phyloP scores from a whole-genome alignment of 345 rosid species.

The Noccaea caerulescens region DNA sequence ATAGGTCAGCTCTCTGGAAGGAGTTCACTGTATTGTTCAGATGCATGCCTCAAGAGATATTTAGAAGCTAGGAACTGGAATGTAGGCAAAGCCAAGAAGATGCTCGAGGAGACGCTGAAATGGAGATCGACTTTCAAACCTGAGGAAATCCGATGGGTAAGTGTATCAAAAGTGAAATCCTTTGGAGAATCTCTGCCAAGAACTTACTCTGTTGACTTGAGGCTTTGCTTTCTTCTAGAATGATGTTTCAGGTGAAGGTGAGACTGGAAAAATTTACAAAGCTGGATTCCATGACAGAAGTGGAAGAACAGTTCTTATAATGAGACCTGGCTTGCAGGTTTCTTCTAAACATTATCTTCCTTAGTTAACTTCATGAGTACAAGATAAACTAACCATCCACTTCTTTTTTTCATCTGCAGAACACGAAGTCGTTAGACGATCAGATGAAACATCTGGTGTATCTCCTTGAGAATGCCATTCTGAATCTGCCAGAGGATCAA shows the following conservation, averaged over 20 bases:
- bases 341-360: not conserved
- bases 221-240: constrained; percentile 47
- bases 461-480: constrained; percentile 85
- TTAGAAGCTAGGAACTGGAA: constrained; percentile 91
- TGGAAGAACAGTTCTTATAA: constrained; percentile 82
- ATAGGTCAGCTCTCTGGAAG: constrained; percentile 66
- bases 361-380: constrained; percentile 13
- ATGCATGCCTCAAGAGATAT: constrained; percentile 84
- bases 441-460: constrained; percentile 85
- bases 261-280: constrained; percentile 85
- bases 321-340: constrained; percentile 94
- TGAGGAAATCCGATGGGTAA: constrained; percentile 89
- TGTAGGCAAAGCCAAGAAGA: constrained; percentile 72
- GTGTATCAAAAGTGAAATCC: not conserved
- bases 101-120: constrained; percentile 77
- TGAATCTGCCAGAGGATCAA: constrained; percentile 89
- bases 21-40: constrained; percentile 58
- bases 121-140: constrained; percentile 86
- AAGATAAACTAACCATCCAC: not conserved
- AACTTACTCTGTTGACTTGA: not conserved
- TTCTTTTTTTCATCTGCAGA: constrained; percentile 52
- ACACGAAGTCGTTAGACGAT: constrained; percentile 67
- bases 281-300: constrained; percentile 86
- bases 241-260: constrained; percentile 85
- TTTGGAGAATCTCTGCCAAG: not conserved